Evolutionary conservation across 2,329 filamentous ascomycete species (phyloP).

Genomic region (Clonostachys sp.): DNA sequence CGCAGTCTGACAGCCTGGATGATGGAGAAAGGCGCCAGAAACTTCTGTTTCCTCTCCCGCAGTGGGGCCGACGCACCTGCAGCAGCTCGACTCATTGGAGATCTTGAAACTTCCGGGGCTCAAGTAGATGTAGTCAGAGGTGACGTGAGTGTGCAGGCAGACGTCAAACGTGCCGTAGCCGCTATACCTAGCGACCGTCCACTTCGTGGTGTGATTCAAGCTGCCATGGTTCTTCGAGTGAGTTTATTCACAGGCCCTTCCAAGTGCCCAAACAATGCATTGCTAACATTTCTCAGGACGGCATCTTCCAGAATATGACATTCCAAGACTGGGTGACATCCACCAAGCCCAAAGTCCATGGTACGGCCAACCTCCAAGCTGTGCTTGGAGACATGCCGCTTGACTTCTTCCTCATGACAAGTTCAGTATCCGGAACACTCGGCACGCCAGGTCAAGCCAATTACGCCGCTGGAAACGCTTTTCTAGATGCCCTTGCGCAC

Average conservation of each 20-base stretch:
- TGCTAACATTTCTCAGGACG: slow-evolving; percentile 21
- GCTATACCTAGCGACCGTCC: slow-evolving; percentile 9
- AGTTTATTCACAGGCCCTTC: not conserved
- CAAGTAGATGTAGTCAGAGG: not conserved
- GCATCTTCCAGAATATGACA: slow-evolving; percentile 43
- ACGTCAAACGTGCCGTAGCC: not conserved
- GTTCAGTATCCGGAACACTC: slow-evolving; percentile 45
- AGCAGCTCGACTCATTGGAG: slow-evolving; percentile 5
- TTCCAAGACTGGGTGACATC: slow-evolving; percentile 35
- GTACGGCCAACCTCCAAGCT: slow-evolving; percentile 39
- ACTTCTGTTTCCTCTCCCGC: slow-evolving; percentile 50
- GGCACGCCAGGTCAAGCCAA: slow-evolving; percentile 55
- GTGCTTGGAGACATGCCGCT: slow-evolving; percentile 16
- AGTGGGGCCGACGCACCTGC: slow-evolving; percentile 24
- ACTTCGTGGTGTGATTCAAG: slow-evolving; percentile 15
- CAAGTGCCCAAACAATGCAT: no score
- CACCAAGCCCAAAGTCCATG: slow-evolving; percentile 42
- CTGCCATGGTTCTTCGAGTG: slow-evolving; percentile 7
- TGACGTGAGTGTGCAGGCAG: not conserved
- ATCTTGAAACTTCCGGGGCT: slow-evolving; percentile 3
- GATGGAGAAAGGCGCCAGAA: slow-evolving; percentile 41
- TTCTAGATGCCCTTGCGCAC: slow-evolving; percentile 41
- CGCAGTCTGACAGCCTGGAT: slow-evolving; percentile 46
- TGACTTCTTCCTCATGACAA: slow-evolving; percentile 48
- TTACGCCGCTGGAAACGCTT: slow-evolving; percentile 51